These are phyloP conservation scores for Lippia alba DNA, from an alignment of 305 asterid genomes.

Conservation along the genomic window DNA sequence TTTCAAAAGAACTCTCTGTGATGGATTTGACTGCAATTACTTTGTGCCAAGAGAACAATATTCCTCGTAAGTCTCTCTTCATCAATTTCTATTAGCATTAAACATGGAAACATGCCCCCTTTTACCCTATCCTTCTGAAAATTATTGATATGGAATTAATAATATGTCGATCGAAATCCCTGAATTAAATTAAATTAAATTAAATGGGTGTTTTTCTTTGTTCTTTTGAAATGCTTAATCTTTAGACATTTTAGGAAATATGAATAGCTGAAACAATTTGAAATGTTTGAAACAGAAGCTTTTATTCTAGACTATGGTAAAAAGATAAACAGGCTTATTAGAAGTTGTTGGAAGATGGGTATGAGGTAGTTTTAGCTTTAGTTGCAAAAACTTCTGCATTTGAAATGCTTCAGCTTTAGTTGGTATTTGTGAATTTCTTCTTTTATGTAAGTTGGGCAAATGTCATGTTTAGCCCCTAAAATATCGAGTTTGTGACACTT, in stretches of 20 bases:
- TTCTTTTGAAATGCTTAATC: too few species aligned
- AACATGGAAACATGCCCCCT: background rate
- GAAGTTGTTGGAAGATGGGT: background rate
- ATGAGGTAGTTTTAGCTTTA: background rate
- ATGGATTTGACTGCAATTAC: slow-evolving; percentile 99
- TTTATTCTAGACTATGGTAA: background rate
- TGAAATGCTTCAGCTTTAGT: too few species aligned
- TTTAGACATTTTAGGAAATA: background rate
- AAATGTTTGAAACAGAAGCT: background rate
- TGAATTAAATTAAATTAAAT: background rate
- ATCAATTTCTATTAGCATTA: background rate
- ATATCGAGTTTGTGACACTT: too few species aligned
- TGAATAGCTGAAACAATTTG: background rate
- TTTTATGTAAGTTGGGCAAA: too few species aligned
- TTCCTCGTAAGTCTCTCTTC: slow-evolving; percentile 63
- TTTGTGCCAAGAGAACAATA: slow-evolving; percentile 96
- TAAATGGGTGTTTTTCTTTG: too few species aligned
- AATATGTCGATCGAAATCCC: background rate
- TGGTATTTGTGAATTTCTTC: too few species aligned
- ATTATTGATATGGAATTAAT: background rate
- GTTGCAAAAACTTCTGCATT: too few species aligned
- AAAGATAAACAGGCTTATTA: too few species aligned
- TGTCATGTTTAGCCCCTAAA: too few species aligned
- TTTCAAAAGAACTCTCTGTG: slow-evolving; percentile 85
- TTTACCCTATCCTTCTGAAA: background rate